A percentile compares a stretch with the other conserved stretches of the same genome.
Conservation (phyloP, 495 filamentous ascomycete species). For the Xylaria flabelliformis region DNA sequence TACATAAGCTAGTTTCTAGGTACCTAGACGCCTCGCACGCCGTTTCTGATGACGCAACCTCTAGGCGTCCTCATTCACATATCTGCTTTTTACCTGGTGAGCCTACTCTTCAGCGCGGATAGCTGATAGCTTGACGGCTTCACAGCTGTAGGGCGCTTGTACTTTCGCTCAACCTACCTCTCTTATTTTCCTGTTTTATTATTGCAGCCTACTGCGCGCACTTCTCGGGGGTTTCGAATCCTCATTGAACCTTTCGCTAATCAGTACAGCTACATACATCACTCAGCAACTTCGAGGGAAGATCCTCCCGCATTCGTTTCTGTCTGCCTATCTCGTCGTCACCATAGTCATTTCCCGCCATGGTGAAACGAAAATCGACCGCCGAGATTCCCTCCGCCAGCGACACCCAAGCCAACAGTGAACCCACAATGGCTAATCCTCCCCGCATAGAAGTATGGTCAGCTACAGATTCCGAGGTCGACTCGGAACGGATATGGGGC, state of each 20-base stretch:
- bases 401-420: constrained; percentile 37
- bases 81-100: constrained; percentile 12
- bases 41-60: constrained; percentile 28
- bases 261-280: too few species aligned
- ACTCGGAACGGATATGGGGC: constrained; percentile 46
- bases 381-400: constrained; percentile 31
- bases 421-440: constrained; percentile 35
- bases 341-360: constrained; percentile 20
- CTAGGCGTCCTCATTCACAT: background rate
- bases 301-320: background rate
- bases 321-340: background rate
- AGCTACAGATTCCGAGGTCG: constrained; percentile 42
- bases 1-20: background rate
- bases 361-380: constrained; percentile 52
- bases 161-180: constrained; percentile 5
- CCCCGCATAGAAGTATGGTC: constrained; percentile 43
- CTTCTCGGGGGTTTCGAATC: background rate
- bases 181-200: background rate
- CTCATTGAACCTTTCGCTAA: background rate
- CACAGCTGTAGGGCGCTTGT: background rate
- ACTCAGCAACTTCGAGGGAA: background rate
- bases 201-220: background rate
- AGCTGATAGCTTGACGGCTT: background rate
- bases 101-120: background rate
- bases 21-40: constrained; percentile 3